Evolutionary conservation across 805 yeast genomes (phyloP).

Genomic region (Komagataella populi): DNA sequence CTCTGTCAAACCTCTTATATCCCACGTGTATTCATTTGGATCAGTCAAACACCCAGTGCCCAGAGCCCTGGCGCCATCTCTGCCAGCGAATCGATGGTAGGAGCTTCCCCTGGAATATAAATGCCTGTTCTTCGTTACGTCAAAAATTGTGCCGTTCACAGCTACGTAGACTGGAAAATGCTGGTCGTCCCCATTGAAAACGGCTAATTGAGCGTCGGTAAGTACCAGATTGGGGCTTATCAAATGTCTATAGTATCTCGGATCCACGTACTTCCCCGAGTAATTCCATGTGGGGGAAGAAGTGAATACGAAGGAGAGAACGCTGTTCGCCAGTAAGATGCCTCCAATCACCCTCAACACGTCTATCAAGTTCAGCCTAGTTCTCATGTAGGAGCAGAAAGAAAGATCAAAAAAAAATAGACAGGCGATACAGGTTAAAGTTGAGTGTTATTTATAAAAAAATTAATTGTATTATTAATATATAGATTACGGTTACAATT

Average conservation of each 20-base stretch:
- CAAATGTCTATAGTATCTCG: conserved; percentile 22
- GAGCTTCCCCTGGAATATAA: conserved; percentile 49
- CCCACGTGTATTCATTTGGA: conserved; percentile 46
- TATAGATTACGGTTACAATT: neutral
- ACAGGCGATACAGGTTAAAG: no score
- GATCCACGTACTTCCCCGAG: conserved; percentile 33
- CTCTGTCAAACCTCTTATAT: conserved; percentile 44
- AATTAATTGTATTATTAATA: no score
- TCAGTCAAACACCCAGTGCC: conserved; percentile 55
- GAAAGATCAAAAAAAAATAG: neutral
- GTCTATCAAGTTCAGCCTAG: conserved; percentile 14
- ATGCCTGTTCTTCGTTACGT: conserved; percentile 35
- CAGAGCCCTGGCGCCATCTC: conserved; percentile 55
- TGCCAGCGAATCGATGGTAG: conserved; percentile 46
- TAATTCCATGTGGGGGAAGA: conserved; percentile 49
- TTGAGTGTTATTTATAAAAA: no score
- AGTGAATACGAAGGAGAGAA: conserved; percentile 46
- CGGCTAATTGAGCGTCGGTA: conserved; percentile 30
- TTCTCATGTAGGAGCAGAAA: neutral
- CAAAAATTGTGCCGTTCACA: conserved; percentile 47
- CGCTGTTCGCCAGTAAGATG: conserved; percentile 27
- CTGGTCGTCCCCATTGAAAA: conserved; percentile 36
- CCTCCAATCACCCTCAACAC: conserved; percentile 30
- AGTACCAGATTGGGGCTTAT: conserved; percentile 15
- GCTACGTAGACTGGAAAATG: conserved; percentile 42